A percentile compares a stretch with the other conserved stretches of the same genome.
phyloP scores from a whole-genome alignment of 2,329 filamentous ascomycete species.

The Trichoderma asperellum region DNA sequence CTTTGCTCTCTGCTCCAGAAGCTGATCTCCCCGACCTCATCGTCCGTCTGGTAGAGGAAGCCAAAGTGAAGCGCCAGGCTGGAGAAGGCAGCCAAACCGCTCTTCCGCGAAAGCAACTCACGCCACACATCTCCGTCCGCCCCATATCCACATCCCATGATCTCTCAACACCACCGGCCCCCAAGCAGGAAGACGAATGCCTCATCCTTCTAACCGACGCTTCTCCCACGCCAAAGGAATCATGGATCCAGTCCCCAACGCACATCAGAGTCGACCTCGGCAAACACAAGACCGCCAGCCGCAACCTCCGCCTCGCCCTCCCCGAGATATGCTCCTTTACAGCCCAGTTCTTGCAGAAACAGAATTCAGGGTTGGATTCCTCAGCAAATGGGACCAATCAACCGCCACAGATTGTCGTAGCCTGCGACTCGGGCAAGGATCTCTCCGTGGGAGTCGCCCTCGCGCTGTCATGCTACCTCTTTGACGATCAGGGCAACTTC shows the following conservation, averaged over 20 bases:
- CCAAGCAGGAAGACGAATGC: constrained; percentile 38
- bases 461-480: constrained; percentile 74
- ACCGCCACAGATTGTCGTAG: constrained; percentile 54
- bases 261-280: constrained; percentile 66
- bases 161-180: not conserved
- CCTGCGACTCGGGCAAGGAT: constrained; percentile 79
- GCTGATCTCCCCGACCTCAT: constrained; percentile 62
- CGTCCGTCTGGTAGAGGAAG: constrained; percentile 45
- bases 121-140: constrained; percentile 45
- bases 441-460: constrained; percentile 78
- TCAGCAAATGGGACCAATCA: not conserved
- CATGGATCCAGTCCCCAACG: constrained; percentile 44
- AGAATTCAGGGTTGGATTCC: not conserved
- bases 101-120: constrained; percentile 38
- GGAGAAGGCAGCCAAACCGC: constrained; percentile 2
- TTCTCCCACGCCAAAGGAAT: constrained; percentile 49
- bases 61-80: constrained; percentile 29
- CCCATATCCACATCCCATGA: constrained; percentile 37
- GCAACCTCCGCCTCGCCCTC: constrained; percentile 76
- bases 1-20: constrained; percentile 67
- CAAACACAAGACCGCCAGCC: constrained; percentile 75
- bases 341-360: constrained; percentile 41
- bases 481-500: constrained; percentile 63
- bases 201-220: constrained; percentile 50
- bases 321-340: constrained; percentile 64